Evolutionary conservation across 2,329 filamentous ascomycete genomes (phyloP).

Genomic region (Fusarium brachygibbosum): DNA sequence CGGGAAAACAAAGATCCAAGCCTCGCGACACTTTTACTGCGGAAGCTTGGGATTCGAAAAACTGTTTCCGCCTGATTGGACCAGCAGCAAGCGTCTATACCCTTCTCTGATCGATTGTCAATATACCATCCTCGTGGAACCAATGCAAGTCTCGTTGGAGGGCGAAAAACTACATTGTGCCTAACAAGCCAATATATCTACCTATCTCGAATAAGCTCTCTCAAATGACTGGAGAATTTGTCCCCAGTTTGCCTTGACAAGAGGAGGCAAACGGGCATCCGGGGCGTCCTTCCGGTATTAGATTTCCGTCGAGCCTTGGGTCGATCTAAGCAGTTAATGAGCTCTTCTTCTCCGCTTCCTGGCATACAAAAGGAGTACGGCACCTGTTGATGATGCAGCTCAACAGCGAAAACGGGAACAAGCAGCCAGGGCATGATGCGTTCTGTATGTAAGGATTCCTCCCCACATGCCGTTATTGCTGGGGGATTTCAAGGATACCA

Average conservation of each 20-base stretch:
- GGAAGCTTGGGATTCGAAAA: neutral
- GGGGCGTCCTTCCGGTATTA: slow-evolving; percentile 26
- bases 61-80: too few relatives aligned
- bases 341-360: slow-evolving; percentile 30
- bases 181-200: neutral
- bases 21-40: slow-evolving; percentile 12
- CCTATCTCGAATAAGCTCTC: neutral
- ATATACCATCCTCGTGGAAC: neutral
- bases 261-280: neutral
- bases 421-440: slow-evolving; percentile 10
- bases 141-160: neutral
- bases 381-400: slow-evolving; percentile 17
- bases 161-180: neutral
- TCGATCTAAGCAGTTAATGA: slow-evolving; percentile 1
- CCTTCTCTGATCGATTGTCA: neutral
- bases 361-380: slow-evolving; percentile 23
- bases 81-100: neutral
- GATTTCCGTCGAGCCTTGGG: slow-evolving; percentile 18
- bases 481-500: slow-evolving; percentile 15
- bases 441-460: slow-evolving; percentile 15
- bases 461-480: slow-evolving; percentile 23
- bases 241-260: neutral
- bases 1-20: slow-evolving; percentile 41
- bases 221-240: neutral
- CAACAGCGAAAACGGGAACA: slow-evolving; percentile 22